These are phyloP conservation scores for Hibiscus tridactylites DNA, from an alignment of 345 rosid genomes.

Conservation along the genomic window DNA sequence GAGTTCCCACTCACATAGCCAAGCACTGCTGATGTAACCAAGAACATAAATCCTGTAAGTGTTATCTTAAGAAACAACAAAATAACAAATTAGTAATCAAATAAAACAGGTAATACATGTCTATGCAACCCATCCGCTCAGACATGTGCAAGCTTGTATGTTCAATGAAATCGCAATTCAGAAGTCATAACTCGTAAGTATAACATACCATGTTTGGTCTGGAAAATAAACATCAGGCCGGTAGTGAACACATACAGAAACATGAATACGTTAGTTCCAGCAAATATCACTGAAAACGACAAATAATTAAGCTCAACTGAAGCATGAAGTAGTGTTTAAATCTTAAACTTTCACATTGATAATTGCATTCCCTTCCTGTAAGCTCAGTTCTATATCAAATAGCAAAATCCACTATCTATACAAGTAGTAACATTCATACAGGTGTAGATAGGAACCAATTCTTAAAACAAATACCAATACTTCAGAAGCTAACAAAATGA, in stretches of 20 bases:
- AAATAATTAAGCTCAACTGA: background rate
- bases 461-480: too few relatives aligned
- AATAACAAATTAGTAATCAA: background rate
- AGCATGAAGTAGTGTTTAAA: background rate
- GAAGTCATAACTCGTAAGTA: background rate
- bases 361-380: background rate
- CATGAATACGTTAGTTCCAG: slow-evolving; percentile 11
- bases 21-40: slow-evolving; percentile 70
- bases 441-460: background rate
- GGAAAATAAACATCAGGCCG: slow-evolving; percentile 21
- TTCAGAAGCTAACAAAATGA: too few relatives aligned
- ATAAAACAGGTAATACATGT: background rate
- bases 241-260: slow-evolving; percentile 8
- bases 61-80: slow-evolving; percentile 55
- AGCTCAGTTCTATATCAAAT: background rate
- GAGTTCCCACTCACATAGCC: slow-evolving; percentile 62
- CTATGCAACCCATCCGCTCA: background rate
- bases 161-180: background rate
- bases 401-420: background rate
- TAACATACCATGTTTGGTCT: slow-evolving; percentile 84
- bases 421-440: too few relatives aligned
- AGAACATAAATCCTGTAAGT: slow-evolving; percentile 84
- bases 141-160: background rate
- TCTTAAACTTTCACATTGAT: background rate
- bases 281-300: background rate